phyloP scores from a whole-genome alignment of 805 yeast genomes.

The Kodamaea neixiangensis region DNA sequence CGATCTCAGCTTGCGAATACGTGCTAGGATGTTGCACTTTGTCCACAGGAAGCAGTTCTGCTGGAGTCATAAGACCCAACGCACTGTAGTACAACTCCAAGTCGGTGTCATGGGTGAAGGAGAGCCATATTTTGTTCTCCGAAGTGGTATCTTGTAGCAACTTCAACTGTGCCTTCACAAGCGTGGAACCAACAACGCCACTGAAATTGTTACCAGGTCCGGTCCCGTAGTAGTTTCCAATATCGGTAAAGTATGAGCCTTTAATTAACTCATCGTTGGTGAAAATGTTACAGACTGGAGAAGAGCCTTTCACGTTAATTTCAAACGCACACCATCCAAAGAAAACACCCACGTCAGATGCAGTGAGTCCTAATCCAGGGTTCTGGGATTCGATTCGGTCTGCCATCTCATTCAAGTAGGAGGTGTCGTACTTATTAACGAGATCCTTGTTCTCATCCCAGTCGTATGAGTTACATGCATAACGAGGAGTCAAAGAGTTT shows the following conservation, averaged over 20 bases:
- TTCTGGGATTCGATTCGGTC: conserved; percentile 16
- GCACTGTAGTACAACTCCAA: conserved; percentile 14
- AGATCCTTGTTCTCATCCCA: conserved; percentile 17
- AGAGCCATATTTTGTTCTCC: conserved; percentile 16
- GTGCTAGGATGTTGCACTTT: conserved; percentile 12
- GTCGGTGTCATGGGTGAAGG: conserved; percentile 20
- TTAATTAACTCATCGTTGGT: conserved; percentile 17
- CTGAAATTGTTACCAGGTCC: conserved; percentile 18
- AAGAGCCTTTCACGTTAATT: conserved; percentile 14
- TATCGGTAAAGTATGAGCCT: conserved; percentile 14
- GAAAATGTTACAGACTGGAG: conserved; percentile 18
- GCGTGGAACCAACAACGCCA: conserved; percentile 11
- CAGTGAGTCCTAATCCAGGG: conserved; percentile 16
- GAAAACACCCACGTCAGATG: conserved; percentile 12
- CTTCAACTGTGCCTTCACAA: conserved; percentile 14
- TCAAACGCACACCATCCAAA: conserved; percentile 19
- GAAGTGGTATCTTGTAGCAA: conserved; percentile 14
- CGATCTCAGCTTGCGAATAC: conserved; percentile 14
- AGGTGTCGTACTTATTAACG: conserved; percentile 19
- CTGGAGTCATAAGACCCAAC: conserved; percentile 14
- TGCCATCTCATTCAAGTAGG: conserved; percentile 22
- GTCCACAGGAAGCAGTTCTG: conserved; percentile 12
- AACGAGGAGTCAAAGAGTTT: conserved; percentile 58
- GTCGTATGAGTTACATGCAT: conserved; percentile 34
- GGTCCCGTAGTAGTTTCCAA: conserved; percentile 14